phyloP scores from a whole-genome alignment of 768 basidiomycete species.

The Gelatoporia subvermispora region DNA sequence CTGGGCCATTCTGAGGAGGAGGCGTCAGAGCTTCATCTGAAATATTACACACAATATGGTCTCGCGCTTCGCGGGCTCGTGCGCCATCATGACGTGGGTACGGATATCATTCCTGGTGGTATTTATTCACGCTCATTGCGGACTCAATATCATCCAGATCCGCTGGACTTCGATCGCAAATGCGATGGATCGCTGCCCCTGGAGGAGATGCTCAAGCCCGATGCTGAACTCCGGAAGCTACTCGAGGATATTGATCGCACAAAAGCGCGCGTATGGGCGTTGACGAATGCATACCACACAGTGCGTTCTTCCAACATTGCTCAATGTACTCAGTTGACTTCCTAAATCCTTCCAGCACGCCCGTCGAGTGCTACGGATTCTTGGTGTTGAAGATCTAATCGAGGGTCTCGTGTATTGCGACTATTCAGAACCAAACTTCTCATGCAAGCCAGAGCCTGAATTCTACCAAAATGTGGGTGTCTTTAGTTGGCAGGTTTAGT shows the following conservation, averaged over 20 bases:
- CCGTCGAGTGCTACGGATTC: constrained; percentile 68
- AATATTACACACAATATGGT: constrained; percentile 79
- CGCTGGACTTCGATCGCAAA: constrained; percentile 76
- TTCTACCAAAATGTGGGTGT: constrained; percentile 57
- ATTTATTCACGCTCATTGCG: neutral
- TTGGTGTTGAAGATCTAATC: constrained; percentile 66
- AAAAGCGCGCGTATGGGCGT: constrained; percentile 76
- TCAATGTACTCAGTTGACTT: neutral
- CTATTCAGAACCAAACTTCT: constrained; percentile 60
- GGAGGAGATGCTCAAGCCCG: constrained; percentile 69
- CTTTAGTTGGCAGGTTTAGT: neutral
- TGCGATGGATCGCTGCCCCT: constrained; percentile 83
- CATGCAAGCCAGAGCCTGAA: constrained; percentile 76
- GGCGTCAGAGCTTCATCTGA: constrained; percentile 62
- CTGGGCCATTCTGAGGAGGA: constrained; percentile 65
- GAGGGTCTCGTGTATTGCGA: constrained; percentile 78
- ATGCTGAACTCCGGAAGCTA: constrained; percentile 57
- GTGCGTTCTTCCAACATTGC: constrained; percentile 33
- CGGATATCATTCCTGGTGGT: constrained; percentile 5
- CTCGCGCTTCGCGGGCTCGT: constrained; percentile 77
- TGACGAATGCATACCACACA: constrained; percentile 79
- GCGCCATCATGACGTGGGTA: constrained; percentile 73
- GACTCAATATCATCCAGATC: constrained; percentile 41
- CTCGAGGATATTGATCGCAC: constrained; percentile 75
- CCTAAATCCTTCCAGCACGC: constrained; percentile 55